Percentiles rank a stretch among this genome's conserved stretches.
Evolutionary conservation across 371 early-diverging fungal species (phyloP).

Genomic region (Zopfochytrium polystomum): DNA sequence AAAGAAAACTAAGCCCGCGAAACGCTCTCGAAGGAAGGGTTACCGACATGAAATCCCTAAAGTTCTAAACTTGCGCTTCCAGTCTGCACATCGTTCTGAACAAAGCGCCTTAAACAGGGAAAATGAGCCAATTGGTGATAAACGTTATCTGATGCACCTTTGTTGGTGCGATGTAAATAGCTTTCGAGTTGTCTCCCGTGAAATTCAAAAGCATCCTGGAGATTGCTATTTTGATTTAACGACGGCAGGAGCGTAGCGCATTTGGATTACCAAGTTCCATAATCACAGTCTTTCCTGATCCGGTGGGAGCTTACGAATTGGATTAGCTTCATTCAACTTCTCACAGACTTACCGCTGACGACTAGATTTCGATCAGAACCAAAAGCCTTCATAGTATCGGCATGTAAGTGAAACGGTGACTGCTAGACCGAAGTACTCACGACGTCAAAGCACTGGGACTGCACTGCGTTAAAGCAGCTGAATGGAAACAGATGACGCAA

Average conservation of each 20-base stretch:
- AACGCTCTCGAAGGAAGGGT: too few species aligned
- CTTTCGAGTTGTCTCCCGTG: slow-evolving; percentile 43
- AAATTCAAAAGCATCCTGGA: slow-evolving; percentile 44
- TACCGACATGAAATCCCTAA: slow-evolving; percentile 59
- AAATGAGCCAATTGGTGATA: background rate
- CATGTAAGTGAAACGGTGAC: background rate
- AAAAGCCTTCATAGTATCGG: slow-evolving; percentile 15
- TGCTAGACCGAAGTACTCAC: slow-evolving; percentile 36
- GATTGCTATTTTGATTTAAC: slow-evolving; percentile 45
- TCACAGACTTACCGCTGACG: slow-evolving; percentile 40
- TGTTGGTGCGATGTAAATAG: slow-evolving; percentile 85
- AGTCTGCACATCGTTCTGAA: slow-evolving; percentile 64
- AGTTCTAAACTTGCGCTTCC: slow-evolving; percentile 58
- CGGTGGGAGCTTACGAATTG: slow-evolving; percentile 69
- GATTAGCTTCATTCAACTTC: background rate
- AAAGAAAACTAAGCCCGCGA: background rate
- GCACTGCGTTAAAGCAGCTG: slow-evolving; percentile 60
- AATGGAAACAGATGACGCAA: slow-evolving; percentile 44
- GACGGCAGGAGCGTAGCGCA: background rate
- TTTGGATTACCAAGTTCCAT: slow-evolving; percentile 55
- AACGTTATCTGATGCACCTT: slow-evolving; percentile 40
- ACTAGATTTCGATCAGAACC: slow-evolving; percentile 55
- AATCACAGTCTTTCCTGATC: slow-evolving; percentile 79
- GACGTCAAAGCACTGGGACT: slow-evolving; percentile 58
- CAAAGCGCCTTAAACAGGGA: slow-evolving; percentile 61